These are phyloP conservation scores for Irpex sp. DNA, from an alignment of 1,284 basidiomycete genomes.

Conservation along the genomic window DNA sequence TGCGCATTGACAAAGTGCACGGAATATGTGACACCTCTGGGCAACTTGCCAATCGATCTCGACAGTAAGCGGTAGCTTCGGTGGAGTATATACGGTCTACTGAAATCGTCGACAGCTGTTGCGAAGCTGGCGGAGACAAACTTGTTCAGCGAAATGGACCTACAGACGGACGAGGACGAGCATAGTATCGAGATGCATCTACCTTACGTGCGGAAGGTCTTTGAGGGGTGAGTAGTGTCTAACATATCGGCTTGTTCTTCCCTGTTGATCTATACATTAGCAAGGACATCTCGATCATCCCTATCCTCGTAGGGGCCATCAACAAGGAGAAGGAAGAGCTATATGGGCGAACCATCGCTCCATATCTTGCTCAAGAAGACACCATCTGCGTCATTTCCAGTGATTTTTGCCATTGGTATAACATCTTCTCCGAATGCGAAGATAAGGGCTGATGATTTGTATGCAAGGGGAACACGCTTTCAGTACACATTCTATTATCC, in stretches of 20 bases:
- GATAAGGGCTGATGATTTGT: background rate
- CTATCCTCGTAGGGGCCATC: constrained; percentile 89
- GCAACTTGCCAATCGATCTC: constrained; percentile 75
- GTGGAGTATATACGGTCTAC: background rate
- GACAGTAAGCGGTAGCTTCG: constrained; percentile 54
- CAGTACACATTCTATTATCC: constrained; percentile 91
- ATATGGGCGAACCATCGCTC: constrained; percentile 74
- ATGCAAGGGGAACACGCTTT: constrained; percentile 82
- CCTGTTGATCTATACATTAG: constrained; percentile 33
- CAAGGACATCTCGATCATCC: constrained; percentile 77
- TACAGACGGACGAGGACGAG: constrained; percentile 83
- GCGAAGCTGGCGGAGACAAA: constrained; percentile 65
- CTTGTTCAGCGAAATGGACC: constrained; percentile 69
- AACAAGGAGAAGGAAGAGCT: constrained; percentile 52
- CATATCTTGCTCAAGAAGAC: constrained; percentile 72
- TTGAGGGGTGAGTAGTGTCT: constrained; percentile 60
- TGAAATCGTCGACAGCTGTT: constrained; percentile 48
- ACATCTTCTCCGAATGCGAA: background rate
- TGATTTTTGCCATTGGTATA: constrained; percentile 97
- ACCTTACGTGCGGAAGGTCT: constrained; percentile 88
- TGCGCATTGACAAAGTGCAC: constrained; percentile 83
- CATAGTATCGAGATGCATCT: constrained; percentile 99
- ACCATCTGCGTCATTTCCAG: constrained; percentile 92
- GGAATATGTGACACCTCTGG: constrained; percentile 85
- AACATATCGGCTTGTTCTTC: background rate